Percentiles rank a stretch among this genome's conserved stretches.
phyloP scores from a whole-genome alignment of 2,329 filamentous ascomycete species.

The Stachybotrys elegans region DNA sequence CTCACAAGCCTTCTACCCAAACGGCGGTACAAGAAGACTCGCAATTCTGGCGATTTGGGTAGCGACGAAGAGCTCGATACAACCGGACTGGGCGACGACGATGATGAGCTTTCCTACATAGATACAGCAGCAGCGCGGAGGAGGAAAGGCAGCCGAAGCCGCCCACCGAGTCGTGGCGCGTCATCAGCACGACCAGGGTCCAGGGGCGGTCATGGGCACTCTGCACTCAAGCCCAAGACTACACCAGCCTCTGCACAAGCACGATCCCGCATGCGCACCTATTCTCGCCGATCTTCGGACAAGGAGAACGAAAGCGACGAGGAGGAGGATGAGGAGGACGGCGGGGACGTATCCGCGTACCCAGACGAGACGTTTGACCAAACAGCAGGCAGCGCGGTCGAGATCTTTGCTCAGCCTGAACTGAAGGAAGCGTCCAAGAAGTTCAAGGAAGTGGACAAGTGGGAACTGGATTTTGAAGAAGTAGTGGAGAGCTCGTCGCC shows the following conservation, averaged over 20 bases:
- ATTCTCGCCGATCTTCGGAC: slow-evolving; percentile 47
- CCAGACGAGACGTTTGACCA: slow-evolving; percentile 40
- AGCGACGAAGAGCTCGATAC: slow-evolving; percentile 44
- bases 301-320: slow-evolving; percentile 50
- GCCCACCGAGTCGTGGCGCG: slow-evolving; percentile 20
- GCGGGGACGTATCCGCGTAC: slow-evolving; percentile 35
- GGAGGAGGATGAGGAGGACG: slow-evolving; percentile 28
- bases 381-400: background rate
- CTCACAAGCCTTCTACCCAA: slow-evolving; percentile 50
- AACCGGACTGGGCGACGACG: slow-evolving; percentile 43
- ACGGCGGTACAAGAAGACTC: slow-evolving; percentile 37
- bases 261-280: slow-evolving; percentile 34
- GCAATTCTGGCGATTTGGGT: slow-evolving; percentile 33
- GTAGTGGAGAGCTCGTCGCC: slow-evolving; percentile 50
- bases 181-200: slow-evolving; percentile 19
- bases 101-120: slow-evolving; percentile 51
- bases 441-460: slow-evolving; percentile 65
- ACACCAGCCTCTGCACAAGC: slow-evolving; percentile 15
- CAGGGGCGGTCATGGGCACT: slow-evolving; percentile 18
- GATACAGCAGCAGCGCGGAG: slow-evolving; percentile 29
- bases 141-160: slow-evolving; percentile 26
- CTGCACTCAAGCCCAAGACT: slow-evolving; percentile 19
- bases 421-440: slow-evolving; percentile 55
- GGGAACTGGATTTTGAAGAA: slow-evolving; percentile 64
- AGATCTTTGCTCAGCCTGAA: slow-evolving; percentile 35